Evolutionary conservation across 2,329 filamentous ascomycete genomes (phyloP).

Genomic region (Diaporthe humulicola): DNA sequence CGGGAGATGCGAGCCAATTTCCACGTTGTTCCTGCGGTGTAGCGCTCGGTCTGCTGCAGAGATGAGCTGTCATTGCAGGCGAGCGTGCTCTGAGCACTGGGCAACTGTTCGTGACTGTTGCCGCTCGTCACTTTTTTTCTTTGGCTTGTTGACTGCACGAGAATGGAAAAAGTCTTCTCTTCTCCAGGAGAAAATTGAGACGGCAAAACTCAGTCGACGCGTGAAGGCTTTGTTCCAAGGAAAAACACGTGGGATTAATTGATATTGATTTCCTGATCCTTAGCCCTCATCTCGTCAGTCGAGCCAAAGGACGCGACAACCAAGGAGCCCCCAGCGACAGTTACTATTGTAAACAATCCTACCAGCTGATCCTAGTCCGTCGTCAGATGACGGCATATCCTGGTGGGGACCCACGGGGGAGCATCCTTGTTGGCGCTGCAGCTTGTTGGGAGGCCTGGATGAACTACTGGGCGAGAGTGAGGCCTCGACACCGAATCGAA

Average conservation of each 20-base stretch:
- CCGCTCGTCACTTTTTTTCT: background rate
- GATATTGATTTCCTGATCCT: constrained; percentile 9
- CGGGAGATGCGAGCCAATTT: constrained; percentile 32
- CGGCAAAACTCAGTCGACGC: background rate
- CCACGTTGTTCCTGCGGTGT: constrained; percentile 33
- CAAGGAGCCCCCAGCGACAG: constrained; percentile 27
- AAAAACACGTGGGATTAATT: constrained; percentile 22
- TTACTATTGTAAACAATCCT: constrained; percentile 20
- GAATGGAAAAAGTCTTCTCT: background rate
- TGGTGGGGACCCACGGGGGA: constrained; percentile 1
- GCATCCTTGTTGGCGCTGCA: constrained; percentile 26
- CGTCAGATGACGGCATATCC: constrained; percentile 30
- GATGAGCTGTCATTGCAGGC: constrained; percentile 34
- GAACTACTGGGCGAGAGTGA: background rate
- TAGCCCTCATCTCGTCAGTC: constrained; percentile 23
- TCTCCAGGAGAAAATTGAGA: background rate
- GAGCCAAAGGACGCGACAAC: background rate
- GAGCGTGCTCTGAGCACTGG: background rate
- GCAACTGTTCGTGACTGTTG: background rate
- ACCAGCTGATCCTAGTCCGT: background rate
- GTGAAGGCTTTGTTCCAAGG: background rate
- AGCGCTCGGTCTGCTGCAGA: constrained; percentile 21
- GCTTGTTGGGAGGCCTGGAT: constrained; percentile 15
- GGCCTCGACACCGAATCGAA: constrained; percentile 20
- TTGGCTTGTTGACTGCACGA: background rate